Percentiles rank a stretch among this genome's conserved stretches.
phyloP scores from a whole-genome alignment of 768 basidiomycete genomes.

The Podaxis sp. region DNA sequence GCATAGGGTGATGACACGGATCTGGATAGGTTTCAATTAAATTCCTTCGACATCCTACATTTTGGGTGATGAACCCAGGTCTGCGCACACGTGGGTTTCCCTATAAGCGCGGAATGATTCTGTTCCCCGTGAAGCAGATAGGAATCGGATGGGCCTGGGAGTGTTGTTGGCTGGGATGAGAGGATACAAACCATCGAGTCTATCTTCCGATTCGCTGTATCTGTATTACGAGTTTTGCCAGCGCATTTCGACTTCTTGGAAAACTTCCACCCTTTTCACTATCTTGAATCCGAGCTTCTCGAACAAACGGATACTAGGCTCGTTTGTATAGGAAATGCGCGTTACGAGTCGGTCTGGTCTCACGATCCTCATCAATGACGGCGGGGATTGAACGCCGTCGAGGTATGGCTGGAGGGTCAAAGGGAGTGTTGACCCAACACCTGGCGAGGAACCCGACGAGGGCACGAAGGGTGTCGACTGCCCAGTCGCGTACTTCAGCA shows the following conservation, averaged over 20 bases:
- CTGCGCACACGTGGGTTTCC: background rate
- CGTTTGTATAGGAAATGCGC: conserved; percentile 71
- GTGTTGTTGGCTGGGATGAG: background rate
- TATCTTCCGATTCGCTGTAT: background rate
- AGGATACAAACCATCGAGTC: background rate
- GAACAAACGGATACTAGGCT: conserved; percentile 71
- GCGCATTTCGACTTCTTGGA: conserved; percentile 84
- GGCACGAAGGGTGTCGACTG: conserved; percentile 29
- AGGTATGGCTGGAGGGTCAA: conserved; percentile 11
- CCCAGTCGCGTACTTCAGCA: conserved; percentile 69
- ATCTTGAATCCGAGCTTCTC: conserved; percentile 72
- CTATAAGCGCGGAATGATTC: background rate
- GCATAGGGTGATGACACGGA: background rate
- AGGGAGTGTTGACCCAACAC: background rate
- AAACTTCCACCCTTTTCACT: conserved; percentile 69
- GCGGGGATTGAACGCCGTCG: conserved; percentile 11
- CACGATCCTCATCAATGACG: conserved; percentile 32
- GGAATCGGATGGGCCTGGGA: too few relatives aligned
- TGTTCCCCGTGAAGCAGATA: too few relatives aligned
- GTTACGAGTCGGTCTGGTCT: conserved; percentile 54
- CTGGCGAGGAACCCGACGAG: background rate
- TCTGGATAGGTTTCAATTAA: background rate
- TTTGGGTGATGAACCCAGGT: background rate
- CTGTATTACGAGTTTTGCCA: conserved; percentile 21
- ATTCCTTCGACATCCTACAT: background rate